Conservation (phyloP, 257 asterid species). For the Solanum chmielewskii region DNA sequence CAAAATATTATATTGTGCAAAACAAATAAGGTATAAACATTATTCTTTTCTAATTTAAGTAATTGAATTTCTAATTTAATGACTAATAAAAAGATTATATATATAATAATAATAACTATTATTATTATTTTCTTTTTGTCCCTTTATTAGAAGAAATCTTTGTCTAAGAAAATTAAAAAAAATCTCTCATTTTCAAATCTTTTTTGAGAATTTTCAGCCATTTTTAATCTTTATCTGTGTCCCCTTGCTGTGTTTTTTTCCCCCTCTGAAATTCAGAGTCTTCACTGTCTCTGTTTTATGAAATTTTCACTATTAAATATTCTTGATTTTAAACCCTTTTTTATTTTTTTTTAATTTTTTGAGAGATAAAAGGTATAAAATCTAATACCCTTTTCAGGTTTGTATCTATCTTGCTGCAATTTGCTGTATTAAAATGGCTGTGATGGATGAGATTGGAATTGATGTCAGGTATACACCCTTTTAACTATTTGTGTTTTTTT, state of each 20-base stretch:
- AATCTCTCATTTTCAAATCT: not conserved
- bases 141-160: not conserved
- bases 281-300: not conserved
- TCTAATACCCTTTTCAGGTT: not conserved
- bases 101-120: no score
- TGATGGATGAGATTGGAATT: conserved; percentile 27
- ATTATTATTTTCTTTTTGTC: not conserved
- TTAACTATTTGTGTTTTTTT: not conserved
- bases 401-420: not conserved
- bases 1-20: not conserved
- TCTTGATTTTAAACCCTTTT: not conserved
- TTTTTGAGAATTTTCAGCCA: not conserved
- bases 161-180: not conserved
- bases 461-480: conserved; percentile 32
- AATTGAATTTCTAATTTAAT: not conserved
- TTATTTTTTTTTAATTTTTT: no score
- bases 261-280: not conserved
- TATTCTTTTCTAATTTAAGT: not conserved
- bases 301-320: not conserved
- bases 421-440: not conserved
- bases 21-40: not conserved
- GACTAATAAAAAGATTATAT: not conserved
- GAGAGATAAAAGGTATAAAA: not conserved
- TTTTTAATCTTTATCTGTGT: not conserved
- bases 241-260: not conserved